Base-by-base conservation (phyloP, 106 monocot species). In the Platanthera guangdongensis region DNA sequence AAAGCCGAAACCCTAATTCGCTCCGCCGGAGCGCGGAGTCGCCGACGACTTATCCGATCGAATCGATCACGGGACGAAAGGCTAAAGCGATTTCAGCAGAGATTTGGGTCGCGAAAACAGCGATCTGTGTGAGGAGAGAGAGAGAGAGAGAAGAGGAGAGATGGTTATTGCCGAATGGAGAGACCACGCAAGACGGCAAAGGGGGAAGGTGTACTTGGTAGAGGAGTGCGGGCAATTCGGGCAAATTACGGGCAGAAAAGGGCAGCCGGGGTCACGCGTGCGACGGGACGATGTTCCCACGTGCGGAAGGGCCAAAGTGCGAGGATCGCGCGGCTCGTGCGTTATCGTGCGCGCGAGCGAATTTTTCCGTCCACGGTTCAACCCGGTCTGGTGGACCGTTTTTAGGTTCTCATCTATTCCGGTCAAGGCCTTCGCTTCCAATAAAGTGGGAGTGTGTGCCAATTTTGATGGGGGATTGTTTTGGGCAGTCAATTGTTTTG, bases 1-100 rank as follows among this genome's bases (percentile, higher is more conserved):
- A 62, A 28, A 57, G 64, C 39, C 62, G 47, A 74, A 84, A 80
- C 75, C 69, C 78, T 77, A 82, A 68, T 76, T 76, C 72, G 14
- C 22, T 21, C 28, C 19, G 28, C 52, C 1, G 13, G 46, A 50
- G 7, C 47, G 30, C 6, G 51, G 28, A 9, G 53, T 5, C 16
- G 8, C 11, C 65, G 16, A 18, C 68, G 53, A 32, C 12, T 22
- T 9, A 51, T 52, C 39, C 70, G 54, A 78, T 47, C 39, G 57
- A 75, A 79, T 59, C 15, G 51, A 81, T 45, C 75, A 16, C 52
- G 19, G 8, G 32, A 52, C 21, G 55, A 51, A 49, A 54, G 68
- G 49, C 72, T 64, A 57, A 84, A 57, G 67, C 65, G 50, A 77
- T 62, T 78, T 78, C 9, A 52, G 65, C 39, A 60, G 75, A 48